Evolutionary conservation across 495 filamentous ascomycete genomes (phyloP).

Genomic region (Aspergillus panamensis): DNA sequence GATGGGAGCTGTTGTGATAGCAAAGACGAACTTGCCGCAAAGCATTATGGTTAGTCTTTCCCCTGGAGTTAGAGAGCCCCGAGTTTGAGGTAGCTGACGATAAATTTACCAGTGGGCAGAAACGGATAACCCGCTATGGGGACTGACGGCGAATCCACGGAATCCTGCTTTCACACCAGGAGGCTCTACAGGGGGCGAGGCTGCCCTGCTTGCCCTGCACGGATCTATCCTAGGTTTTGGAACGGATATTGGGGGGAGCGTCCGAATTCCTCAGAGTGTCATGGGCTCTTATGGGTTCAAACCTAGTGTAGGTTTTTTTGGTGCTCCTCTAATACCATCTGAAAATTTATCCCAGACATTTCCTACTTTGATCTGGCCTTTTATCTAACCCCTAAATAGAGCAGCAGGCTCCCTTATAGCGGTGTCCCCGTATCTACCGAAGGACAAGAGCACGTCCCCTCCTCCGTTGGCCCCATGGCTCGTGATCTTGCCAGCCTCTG

Average conservation of each 20-base stretch:
- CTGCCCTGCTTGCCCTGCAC: slow-evolving; percentile 54
- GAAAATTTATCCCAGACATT: neutral
- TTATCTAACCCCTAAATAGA: slow-evolving; percentile 33
- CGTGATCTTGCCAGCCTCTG: slow-evolving; percentile 40
- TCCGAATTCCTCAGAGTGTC: slow-evolving; percentile 54
- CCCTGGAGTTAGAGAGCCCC: slow-evolving; percentile 13
- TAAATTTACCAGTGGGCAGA: slow-evolving; percentile 39
- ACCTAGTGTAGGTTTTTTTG: slow-evolving; percentile 42
- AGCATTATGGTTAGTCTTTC: slow-evolving; percentile 44
- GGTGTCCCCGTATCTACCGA: slow-evolving; percentile 49
- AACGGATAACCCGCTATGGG: slow-evolving; percentile 54
- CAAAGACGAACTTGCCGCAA: slow-evolving; percentile 60
- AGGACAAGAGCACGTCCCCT: slow-evolving; percentile 54
- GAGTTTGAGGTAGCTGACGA: neutral
- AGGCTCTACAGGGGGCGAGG: slow-evolving; percentile 64
- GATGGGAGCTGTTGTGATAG: slow-evolving; percentile 54
- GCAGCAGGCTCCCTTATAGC: slow-evolving; percentile 43
- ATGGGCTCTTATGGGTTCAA: slow-evolving; percentile 56
- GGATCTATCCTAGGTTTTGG: slow-evolving; percentile 64
- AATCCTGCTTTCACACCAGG: slow-evolving; percentile 49
- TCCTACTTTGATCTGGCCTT: too few species aligned
- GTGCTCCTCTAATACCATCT: neutral
- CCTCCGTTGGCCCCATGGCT: slow-evolving; percentile 49
- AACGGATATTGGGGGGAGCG: slow-evolving; percentile 60
- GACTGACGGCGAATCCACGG: slow-evolving; percentile 49